A percentile compares a stretch with the other conserved stretches of the same genome.
phyloP scores from a whole-genome alignment of 2,329 filamentous ascomycete species.

The Sarocladium strictum region DNA sequence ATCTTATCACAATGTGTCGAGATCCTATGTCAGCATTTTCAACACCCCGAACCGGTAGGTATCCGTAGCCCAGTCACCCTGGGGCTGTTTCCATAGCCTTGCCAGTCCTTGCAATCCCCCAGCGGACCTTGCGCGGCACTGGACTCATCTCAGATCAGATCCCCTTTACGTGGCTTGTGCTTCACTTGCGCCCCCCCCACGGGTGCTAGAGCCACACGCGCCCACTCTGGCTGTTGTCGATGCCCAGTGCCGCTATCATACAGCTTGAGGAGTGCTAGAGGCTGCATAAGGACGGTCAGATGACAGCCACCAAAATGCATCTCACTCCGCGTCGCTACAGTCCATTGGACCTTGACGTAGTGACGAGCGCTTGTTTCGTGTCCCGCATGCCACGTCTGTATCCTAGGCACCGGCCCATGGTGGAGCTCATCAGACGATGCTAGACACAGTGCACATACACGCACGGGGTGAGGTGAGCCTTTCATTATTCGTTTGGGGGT shows the following conservation, averaged over 20 bases:
- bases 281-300: conserved; percentile 3
- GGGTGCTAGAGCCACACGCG: not conserved
- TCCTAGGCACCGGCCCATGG: not conserved
- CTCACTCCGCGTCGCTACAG: not conserved
- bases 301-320: not conserved
- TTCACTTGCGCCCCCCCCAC: not conserved
- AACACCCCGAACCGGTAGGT: not conserved
- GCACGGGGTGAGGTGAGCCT: not conserved
- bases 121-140: not conserved
- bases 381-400: conserved; percentile 7
- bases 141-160: not conserved
- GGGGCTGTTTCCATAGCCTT: not conserved
- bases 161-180: not conserved
- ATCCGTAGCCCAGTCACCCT: not conserved
- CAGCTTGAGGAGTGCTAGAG: not conserved
- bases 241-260: not conserved
- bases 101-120: not conserved
- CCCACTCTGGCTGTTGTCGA: not conserved
- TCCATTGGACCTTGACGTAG: not conserved
- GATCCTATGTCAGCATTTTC: not conserved
- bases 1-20: not conserved
- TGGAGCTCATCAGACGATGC: not conserved
- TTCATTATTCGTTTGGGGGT: not conserved
- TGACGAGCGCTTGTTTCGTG: conserved; percentile 1
- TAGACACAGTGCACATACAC: no score